Conservation (phyloP, 352 stramenopile species). For the Phytophthora ramorum region DNA sequence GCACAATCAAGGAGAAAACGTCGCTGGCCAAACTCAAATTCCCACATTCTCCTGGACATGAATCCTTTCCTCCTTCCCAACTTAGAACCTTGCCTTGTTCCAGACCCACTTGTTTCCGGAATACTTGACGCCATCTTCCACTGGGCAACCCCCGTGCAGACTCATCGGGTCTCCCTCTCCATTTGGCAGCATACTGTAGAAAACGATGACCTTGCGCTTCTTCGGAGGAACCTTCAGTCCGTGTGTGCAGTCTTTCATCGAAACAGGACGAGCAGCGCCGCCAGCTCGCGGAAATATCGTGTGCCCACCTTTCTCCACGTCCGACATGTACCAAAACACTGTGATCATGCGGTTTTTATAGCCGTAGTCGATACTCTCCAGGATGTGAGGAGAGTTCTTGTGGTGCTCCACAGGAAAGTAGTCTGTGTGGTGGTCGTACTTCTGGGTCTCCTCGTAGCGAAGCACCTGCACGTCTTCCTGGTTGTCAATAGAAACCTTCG, state of each 20-base stretch:
- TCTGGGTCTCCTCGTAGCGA: conserved; percentile 75
- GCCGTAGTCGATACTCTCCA: conserved; percentile 68
- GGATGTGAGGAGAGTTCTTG: conserved; percentile 53
- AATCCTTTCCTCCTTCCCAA: not conserved
- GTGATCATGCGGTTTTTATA: conserved; percentile 89
- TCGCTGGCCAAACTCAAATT: too few species aligned
- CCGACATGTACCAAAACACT: conserved; percentile 90
- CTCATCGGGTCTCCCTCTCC: conserved; percentile 73
- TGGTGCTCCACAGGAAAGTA: conserved; percentile 59
- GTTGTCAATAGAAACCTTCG: conserved; percentile 63
- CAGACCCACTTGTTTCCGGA: conserved; percentile 88
- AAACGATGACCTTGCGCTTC: conserved; percentile 87
- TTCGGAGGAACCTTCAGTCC: conserved; percentile 70
- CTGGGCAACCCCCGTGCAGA: conserved; percentile 75
- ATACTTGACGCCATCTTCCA: conserved; percentile 81
- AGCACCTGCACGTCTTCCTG: conserved; percentile 82
- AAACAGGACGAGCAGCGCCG: conserved; percentile 45
- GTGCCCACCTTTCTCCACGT: conserved; percentile 75
- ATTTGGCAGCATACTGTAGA: conserved; percentile 85
- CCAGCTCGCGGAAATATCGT: conserved; percentile 83
- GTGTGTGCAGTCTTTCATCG: conserved; percentile 70
- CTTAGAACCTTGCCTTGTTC: conserved; percentile 65
- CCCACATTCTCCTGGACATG: not conserved
- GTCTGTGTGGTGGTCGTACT: conserved; percentile 83
- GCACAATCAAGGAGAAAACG: too few species aligned